These are phyloP conservation scores for Pseudonectria foliicola DNA, from an alignment of 2,329 filamentous ascomycete genomes.

Conservation along the genomic window DNA sequence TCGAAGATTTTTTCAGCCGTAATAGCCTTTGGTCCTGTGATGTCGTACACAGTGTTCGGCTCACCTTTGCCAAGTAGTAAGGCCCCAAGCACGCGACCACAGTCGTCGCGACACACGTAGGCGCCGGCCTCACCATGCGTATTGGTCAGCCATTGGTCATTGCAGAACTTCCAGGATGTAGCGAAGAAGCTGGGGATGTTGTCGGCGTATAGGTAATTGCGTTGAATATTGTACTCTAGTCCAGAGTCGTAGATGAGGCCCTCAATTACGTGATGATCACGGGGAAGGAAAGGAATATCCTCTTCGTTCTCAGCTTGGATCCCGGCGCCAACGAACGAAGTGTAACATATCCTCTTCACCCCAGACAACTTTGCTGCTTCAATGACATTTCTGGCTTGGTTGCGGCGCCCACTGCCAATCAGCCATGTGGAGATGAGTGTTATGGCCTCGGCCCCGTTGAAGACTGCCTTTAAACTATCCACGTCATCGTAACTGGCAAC, in stretches of 20 bases:
- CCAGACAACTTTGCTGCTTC: slow-evolving; percentile 17
- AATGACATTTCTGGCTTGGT: slow-evolving; percentile 14
- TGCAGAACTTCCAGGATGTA: slow-evolving; percentile 16
- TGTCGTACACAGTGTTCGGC: slow-evolving; percentile 15
- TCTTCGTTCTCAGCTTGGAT: slow-evolving; percentile 18
- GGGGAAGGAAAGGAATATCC: slow-evolving; percentile 18
- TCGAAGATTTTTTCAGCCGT: slow-evolving; percentile 16
- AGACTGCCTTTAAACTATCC: slow-evolving; percentile 15
- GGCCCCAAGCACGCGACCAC: slow-evolving; percentile 14
- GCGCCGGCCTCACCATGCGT: slow-evolving; percentile 15
- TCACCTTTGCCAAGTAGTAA: slow-evolving; percentile 14
- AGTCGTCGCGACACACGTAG: slow-evolving; percentile 17
- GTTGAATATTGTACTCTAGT: slow-evolving; percentile 15
- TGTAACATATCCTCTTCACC: slow-evolving; percentile 18
- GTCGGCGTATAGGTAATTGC: slow-evolving; percentile 18
- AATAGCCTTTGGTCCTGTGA: slow-evolving; percentile 14
- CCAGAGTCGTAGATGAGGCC: slow-evolving; percentile 16
- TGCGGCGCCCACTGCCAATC: slow-evolving; percentile 15
- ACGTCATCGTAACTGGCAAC: slow-evolving; percentile 16
- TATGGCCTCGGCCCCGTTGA: slow-evolving; percentile 18
- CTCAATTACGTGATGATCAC: slow-evolving; percentile 19
- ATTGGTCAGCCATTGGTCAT: slow-evolving; percentile 16
- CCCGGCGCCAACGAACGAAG: slow-evolving; percentile 16
- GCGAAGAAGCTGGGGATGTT: slow-evolving; percentile 17
- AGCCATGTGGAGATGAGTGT: slow-evolving; percentile 19